Base-by-base conservation (phyloP, 2,329 filamentous ascomycete genomes). In the Epichloe hybrida region DNA sequence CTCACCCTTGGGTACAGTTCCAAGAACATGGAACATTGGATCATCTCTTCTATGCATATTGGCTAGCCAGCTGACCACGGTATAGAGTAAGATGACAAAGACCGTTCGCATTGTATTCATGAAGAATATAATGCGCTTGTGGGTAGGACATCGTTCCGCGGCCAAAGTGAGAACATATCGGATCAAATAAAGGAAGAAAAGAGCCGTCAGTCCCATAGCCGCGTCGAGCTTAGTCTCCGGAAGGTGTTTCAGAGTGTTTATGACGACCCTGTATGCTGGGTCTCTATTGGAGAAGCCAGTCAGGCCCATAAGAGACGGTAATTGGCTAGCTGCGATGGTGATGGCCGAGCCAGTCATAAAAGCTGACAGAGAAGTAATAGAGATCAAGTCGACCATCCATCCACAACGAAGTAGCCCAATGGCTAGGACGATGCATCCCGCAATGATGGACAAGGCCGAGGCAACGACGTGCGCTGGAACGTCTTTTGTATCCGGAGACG, bases 301-400 rank as follows among this genome's bases (percentile, higher is more conserved):
- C 61, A 95, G 83, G 6, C 93, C 93, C 70, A 98, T 78, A 65
- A 97, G 70, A 2, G 77, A 76, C 1, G 87, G 84, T 5, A 96
- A 75, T 66, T 98, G 93, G 36, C 93, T 90, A 23, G 81, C 77
- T 15, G 80, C 82, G 62, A 98, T 97, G 60, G 80, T 95, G 66
- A 98, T 77, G 50, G 91, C 89, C 5, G 91, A 95, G 2, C 91
- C 91, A 0, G 93, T 97, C 86, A 97, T 96, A 72, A 95, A 97
- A 3, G 93, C 89, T 0, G 87, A 90, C 50, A 97, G 87, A 0
- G 90, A 87, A 1, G 88, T 83, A 51, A 96, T 79, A 1, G 93
- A 87, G 59, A 97, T 96, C 61, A 96, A 79, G 57, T 97, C 89
- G 46, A 96, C 89, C 48, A 97, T 83, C 81, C 89, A 95, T 5